phyloP scores from a whole-genome alignment of 306 rosid species.

The Dryas octopetala region DNA sequence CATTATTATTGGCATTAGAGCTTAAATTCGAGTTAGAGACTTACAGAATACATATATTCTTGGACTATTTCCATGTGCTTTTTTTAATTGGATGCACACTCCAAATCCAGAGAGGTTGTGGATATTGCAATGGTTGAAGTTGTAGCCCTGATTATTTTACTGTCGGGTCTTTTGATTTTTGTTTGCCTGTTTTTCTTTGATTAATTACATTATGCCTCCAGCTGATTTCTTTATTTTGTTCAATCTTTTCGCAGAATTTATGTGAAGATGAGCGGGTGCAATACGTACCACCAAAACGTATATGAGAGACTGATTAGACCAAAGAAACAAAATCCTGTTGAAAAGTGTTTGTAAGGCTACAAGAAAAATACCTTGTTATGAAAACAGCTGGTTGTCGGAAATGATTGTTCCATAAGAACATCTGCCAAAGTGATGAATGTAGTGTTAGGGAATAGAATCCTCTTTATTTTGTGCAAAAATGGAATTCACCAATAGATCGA shows the following conservation, averaged over 20 bases:
- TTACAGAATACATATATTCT: background rate
- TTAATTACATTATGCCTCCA: background rate
- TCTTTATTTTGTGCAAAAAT: no score
- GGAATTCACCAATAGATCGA: background rate
- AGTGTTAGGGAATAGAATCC: no score
- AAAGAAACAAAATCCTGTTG: background rate
- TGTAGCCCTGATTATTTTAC: background rate
- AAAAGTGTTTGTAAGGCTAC: background rate
- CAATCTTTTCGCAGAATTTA: slow-evolving; percentile 51
- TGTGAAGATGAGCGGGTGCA: slow-evolving; percentile 77
- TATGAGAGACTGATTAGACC: slow-evolving; percentile 24
- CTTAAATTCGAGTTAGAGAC: background rate
- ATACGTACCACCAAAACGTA: slow-evolving; percentile 71
- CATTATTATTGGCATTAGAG: background rate
- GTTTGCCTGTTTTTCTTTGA: background rate
- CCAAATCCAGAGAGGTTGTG: background rate
- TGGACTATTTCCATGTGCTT: background rate
- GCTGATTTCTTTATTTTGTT: background rate
- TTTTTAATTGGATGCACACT: background rate
- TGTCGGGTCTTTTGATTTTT: background rate
- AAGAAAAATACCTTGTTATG: background rate
- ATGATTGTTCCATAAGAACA: background rate
- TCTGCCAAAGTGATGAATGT: no score
- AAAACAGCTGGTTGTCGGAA: background rate
- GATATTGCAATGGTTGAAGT: background rate